Evolutionary conservation across 768 basidiomycete genomes (phyloP).

Genomic region (Peribolospora baueri): DNA sequence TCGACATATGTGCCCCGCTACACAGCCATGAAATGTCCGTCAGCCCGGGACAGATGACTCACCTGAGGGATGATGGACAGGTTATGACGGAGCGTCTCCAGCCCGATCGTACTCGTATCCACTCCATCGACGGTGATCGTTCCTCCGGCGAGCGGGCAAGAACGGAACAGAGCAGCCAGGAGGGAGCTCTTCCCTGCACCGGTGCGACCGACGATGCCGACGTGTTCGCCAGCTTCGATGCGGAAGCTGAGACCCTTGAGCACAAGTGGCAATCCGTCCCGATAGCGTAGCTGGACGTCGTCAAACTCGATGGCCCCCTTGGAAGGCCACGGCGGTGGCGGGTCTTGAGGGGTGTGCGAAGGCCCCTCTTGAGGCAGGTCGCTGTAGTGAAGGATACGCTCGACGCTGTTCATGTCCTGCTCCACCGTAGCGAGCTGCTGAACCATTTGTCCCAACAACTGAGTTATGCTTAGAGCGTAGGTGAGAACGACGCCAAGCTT

Average conservation of each 20-base stretch:
- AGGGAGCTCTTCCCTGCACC: constrained; percentile 23
- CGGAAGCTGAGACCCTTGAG: constrained; percentile 47
- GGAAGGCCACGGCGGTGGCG: constrained; percentile 41
- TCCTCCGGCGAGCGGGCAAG: constrained; percentile 37
- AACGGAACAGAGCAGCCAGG: constrained; percentile 26
- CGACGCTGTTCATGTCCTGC: constrained; percentile 65
- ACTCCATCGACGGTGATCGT: constrained; percentile 34
- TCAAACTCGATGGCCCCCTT: constrained; percentile 49
- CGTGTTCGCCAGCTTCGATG: constrained; percentile 52
- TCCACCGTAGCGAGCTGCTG: constrained; percentile 32
- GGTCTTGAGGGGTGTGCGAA: constrained; percentile 19
- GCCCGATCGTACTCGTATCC: constrained; percentile 23
- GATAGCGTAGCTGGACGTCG: constrained; percentile 49
- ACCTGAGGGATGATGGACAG: constrained; percentile 49
- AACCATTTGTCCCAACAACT: not conserved
- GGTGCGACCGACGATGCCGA: constrained; percentile 42
- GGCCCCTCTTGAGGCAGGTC: constrained; percentile 50
- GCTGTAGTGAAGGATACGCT: constrained; percentile 63
- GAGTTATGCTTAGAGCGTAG: not conserved
- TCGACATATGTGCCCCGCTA: no score
- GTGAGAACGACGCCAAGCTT: not conserved
- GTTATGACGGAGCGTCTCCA: constrained; percentile 23
- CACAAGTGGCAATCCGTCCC: constrained; percentile 52
- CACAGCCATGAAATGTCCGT: no score
- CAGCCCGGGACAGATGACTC: constrained; percentile 9